A percentile compares a stretch with the other conserved stretches of the same genome.
Conservation (phyloP, 805 yeast species). For the Henningerozyma blattae region DNA sequence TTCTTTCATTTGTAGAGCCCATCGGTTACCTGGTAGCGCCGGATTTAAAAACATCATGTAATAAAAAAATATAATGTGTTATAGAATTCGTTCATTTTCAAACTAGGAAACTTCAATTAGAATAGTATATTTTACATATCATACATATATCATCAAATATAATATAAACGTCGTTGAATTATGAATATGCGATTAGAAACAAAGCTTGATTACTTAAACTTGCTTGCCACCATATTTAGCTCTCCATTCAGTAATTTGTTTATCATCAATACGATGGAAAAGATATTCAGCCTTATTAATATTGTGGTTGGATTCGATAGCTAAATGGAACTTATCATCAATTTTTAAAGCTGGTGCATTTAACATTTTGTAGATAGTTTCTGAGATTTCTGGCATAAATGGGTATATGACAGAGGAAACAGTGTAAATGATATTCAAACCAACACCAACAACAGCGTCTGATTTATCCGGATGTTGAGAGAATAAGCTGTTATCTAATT, state of each 20-base stretch:
- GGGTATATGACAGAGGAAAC: slow-evolving; percentile 78
- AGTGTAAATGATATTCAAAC: slow-evolving; percentile 75
- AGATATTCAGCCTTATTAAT: slow-evolving; percentile 85
- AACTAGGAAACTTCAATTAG: too few species aligned
- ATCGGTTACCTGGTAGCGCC: too few species aligned
- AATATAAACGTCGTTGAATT: too few species aligned
- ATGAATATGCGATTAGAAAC: too few species aligned
- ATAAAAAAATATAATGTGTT: too few species aligned
- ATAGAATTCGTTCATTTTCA: too few species aligned
- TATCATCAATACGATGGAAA: slow-evolving; percentile 85
- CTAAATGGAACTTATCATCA: slow-evolving; percentile 60
- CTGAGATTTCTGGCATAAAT: slow-evolving; percentile 77
- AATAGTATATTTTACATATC: too few species aligned
- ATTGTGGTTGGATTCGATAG: slow-evolving; percentile 69
- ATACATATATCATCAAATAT: too few species aligned
- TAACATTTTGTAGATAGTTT: slow-evolving; percentile 62
- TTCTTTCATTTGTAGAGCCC: too few species aligned
- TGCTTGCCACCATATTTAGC: slow-evolving; percentile 65
- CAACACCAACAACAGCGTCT: slow-evolving; percentile 88
- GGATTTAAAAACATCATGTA: too few species aligned
- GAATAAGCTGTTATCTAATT: slow-evolving; percentile 79
- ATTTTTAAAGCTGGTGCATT: slow-evolving; percentile 73
- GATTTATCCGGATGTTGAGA: slow-evolving; percentile 65
- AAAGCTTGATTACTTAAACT: too few species aligned
- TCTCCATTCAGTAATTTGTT: slow-evolving; percentile 81